phyloP scores from a whole-genome alignment of 192 early-diverging fungal species.

The Coemansia sp. region DNA sequence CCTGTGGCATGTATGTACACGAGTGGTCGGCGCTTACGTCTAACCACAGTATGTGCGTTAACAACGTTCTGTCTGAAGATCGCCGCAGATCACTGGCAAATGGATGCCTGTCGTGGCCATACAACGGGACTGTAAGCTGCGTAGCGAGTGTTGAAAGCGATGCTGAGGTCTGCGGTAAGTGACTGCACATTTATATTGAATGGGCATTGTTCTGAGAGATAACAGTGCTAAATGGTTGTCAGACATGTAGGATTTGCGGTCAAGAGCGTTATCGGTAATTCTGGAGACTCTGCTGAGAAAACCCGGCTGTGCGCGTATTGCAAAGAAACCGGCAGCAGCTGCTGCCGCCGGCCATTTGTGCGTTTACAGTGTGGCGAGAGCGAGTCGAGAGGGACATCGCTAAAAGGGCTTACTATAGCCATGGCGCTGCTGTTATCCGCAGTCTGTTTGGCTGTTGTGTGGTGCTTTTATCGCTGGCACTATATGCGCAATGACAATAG shows the following conservation, averaged over 20 bases:
- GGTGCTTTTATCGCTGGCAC: slow-evolving; percentile 14
- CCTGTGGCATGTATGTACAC: slow-evolving; percentile 16
- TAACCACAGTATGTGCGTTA: slow-evolving; percentile 18
- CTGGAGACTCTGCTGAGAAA: background rate
- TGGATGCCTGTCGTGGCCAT: slow-evolving; percentile 27
- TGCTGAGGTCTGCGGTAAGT: slow-evolving; percentile 34
- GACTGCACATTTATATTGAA: too few relatives aligned
- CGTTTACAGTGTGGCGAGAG: slow-evolving; percentile 2
- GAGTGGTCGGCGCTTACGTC: slow-evolving; percentile 26
- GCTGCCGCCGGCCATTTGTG: slow-evolving; percentile 12
- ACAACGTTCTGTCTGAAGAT: slow-evolving; percentile 19
- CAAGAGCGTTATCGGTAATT: background rate
- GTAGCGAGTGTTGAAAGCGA: slow-evolving; percentile 23
- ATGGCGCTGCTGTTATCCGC: slow-evolving; percentile 14
- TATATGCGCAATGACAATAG: background rate
- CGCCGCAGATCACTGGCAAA: slow-evolving; percentile 15
- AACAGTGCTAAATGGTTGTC: background rate
- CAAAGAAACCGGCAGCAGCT: background rate
- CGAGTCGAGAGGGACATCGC: background rate
- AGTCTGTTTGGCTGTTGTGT: slow-evolving; percentile 4
- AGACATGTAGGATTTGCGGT: slow-evolving; percentile 7
- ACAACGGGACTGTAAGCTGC: slow-evolving; percentile 23
- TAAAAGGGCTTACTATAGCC: slow-evolving; percentile 8
- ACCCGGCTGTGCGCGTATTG: slow-evolving; percentile 16
- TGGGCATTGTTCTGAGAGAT: too few relatives aligned